These are phyloP conservation scores for Schizothecium vesticola DNA, from an alignment of 495 filamentous ascomycete species.

Conservation along the genomic window DNA sequence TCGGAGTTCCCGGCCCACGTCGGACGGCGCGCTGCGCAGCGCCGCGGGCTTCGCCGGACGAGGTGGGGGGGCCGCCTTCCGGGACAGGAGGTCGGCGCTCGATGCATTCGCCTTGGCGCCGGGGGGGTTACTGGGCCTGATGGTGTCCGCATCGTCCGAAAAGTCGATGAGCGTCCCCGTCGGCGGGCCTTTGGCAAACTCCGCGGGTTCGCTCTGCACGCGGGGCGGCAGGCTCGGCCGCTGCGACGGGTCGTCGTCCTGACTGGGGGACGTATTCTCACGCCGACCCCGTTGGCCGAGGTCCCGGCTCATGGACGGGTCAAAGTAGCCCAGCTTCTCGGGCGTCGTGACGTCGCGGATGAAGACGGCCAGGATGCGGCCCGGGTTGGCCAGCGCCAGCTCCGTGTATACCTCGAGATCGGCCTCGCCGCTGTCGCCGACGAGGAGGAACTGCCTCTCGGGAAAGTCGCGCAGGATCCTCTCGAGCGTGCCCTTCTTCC, in stretches of 20 bases:
- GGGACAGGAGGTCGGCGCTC: slow-evolving; percentile 32
- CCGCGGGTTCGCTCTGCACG: slow-evolving; percentile 18
- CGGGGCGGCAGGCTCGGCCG: slow-evolving; percentile 37
- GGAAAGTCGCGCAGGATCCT: slow-evolving; percentile 86
- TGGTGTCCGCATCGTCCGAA: slow-evolving; percentile 45
- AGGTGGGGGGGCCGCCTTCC: slow-evolving; percentile 50
- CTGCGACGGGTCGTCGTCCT: slow-evolving; percentile 24
- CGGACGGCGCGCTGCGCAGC: slow-evolving; percentile 43
- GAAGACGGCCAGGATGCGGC: slow-evolving; percentile 73
- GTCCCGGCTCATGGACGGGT: slow-evolving; percentile 51
- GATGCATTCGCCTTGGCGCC: slow-evolving; percentile 21
- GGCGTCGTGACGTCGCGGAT: slow-evolving; percentile 91
- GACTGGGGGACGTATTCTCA: slow-evolving; percentile 18
- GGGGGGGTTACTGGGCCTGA: slow-evolving; percentile 27
- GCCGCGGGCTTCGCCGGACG: slow-evolving; percentile 64
- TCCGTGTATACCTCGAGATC: slow-evolving; percentile 98
- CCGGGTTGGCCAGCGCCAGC: slow-evolving; percentile 74
- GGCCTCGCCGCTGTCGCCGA: slow-evolving; percentile 93
- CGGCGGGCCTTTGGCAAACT: slow-evolving; percentile 25
- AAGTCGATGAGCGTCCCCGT: slow-evolving; percentile 62
- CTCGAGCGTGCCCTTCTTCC: slow-evolving; percentile 83
- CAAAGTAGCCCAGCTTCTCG: slow-evolving; percentile 64
- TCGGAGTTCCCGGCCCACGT: slow-evolving; percentile 8
- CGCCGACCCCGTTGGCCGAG: slow-evolving; percentile 14
- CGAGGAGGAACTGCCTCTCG: slow-evolving; percentile 78